These are phyloP conservation scores for Candida verbasci DNA, from an alignment of 805 yeast species.

Conservation along the genomic window DNA sequence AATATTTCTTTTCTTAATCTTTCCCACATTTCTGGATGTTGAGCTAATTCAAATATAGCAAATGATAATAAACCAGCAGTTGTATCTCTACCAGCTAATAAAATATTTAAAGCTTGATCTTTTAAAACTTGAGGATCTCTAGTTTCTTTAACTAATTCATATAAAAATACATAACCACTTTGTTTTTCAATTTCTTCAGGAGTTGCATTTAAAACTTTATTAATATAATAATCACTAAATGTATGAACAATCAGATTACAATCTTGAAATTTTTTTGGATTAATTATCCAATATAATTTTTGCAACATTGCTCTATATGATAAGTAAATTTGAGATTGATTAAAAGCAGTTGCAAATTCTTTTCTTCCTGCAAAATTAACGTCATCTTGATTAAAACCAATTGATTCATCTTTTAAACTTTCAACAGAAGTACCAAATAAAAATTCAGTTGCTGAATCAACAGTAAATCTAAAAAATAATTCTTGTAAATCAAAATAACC, in stretches of 20 bases:
- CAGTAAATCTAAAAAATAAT: conserved; percentile 30
- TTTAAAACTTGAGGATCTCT: conserved; percentile 30
- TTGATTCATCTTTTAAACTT: conserved; percentile 19
- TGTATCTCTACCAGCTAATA: conserved; percentile 36
- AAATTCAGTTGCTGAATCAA: conserved; percentile 39
- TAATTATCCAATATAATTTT: conserved; percentile 22
- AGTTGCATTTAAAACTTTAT: conserved; percentile 25
- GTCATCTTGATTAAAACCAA: conserved; percentile 15
- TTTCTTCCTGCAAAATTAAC: conserved; percentile 19
- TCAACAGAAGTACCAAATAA: conserved; percentile 34
- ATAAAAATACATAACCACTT: conserved; percentile 32
- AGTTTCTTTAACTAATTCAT: conserved; percentile 35
- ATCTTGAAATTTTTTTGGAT: conserved; percentile 28
- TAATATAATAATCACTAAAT: conserved; percentile 26
- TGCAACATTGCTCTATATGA: conserved; percentile 30
- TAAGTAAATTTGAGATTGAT: conserved; percentile 27
- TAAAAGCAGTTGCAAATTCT: conserved; percentile 26
- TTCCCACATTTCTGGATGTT: conserved; percentile 25
- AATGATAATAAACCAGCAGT: conserved; percentile 30
- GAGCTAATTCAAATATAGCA: conserved; percentile 26
- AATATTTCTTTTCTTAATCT: conserved; percentile 25
- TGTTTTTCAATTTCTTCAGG: conserved; percentile 25
- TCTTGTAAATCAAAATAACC: conserved; percentile 28
- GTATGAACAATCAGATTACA: conserved; percentile 28
- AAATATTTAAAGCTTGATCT: conserved; percentile 35